Evolutionary conservation across 208 protist species (phyloP), one percentile per base, ranked within the genome.

Genomic region (Leishmania martiniquensis): DNA sequence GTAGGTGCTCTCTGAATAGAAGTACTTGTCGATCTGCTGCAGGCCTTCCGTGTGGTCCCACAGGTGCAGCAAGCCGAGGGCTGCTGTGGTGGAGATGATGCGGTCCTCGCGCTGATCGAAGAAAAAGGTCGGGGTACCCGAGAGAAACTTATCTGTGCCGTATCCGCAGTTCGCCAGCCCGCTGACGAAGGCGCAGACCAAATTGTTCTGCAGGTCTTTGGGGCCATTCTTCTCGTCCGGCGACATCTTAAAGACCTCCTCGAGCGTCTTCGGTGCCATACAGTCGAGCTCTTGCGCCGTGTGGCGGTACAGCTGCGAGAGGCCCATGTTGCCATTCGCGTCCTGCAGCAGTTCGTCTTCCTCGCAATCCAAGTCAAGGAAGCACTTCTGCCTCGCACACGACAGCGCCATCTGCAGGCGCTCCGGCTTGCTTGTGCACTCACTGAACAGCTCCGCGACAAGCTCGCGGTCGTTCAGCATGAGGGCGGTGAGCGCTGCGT

Each of bases 21-120:
- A 81, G 86, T 97, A 99, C 83, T 98, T 99, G 89, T 99, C 94
- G 51, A 99, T 93, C 83, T 98, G 89, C 76, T 93, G 98, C 2
- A 99, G 86, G 54, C 98, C 99, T 52, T 95, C 95, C 25, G 98
- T 97, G 69, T 99, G 91, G 84, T 99, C 99, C 99, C 99, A 99
- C 59, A 99, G 83, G 67, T 99, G 88, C 49, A 99, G 88, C 81
- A 99, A 85, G 47, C 99, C 99, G 15, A 99, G 89, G 20, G 98
- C 98, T 0, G 98, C 98, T 7, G 96, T 98, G 32, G 98, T 99
- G 51, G 91, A 96, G 59, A 99, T 97, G 82, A 99, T 97, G 75
- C 93, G 95, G 72, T 99, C 95, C 72, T 99, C 99, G 78, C 98
- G 98, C 88, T 99, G 96, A 72, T 99, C 98, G 81, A 97, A 99